Evolutionary conservation across 371 early-diverging fungal species (phyloP), one percentile per base, ranked within the genome.

Genomic region (Saksenaea oblongispora): DNA sequence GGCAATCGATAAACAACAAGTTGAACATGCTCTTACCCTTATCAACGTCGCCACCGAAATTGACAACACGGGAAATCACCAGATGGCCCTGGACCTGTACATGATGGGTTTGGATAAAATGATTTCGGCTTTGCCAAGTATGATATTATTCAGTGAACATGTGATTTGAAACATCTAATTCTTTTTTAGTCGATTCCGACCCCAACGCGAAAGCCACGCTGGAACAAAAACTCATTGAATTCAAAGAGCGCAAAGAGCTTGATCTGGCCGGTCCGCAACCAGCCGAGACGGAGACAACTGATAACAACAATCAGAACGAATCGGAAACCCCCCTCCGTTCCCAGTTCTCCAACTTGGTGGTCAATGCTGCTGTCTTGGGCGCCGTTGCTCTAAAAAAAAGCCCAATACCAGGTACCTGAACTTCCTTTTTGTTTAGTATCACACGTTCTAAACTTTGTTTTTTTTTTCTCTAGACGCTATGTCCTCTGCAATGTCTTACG

Each of bases 361-460:
- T 83, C 56, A 70, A 79, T 17, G 81, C 86, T 5, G 84, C 85
- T 2, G 76, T 88, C 18, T 56, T 72, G 18, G 67, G 74, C 27
- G 89, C 89, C 13, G 78, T 88, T 22, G 83, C 85, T 14, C 68
- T 88, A n/a, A 88, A 88, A 70, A 83, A 85, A 56, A 86, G 87
- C 7, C 89, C 87, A 17, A 84, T 88, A 34, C 89, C 89, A 10
- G 76, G 79, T 75, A 68, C 54, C 17, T 47, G 11, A 22, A 18
- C 7, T 24, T 47, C 11, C 22, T 47, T 22, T 47, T 47, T 13
- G 17, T 24, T 15, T 34, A 8, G 28, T 56, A 5, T 8, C 22
- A 13, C 22, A n/a, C 14, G 1, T 57, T 22, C 61, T 60, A 17
- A 60, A 42, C 18, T 34, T 2, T 14, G 28, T 39, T 24, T 35